These are phyloP conservation scores for Kurtzmaniella quercitrusa DNA, from an alignment of 1,139 yeast genomes.

Conservation along the genomic window DNA sequence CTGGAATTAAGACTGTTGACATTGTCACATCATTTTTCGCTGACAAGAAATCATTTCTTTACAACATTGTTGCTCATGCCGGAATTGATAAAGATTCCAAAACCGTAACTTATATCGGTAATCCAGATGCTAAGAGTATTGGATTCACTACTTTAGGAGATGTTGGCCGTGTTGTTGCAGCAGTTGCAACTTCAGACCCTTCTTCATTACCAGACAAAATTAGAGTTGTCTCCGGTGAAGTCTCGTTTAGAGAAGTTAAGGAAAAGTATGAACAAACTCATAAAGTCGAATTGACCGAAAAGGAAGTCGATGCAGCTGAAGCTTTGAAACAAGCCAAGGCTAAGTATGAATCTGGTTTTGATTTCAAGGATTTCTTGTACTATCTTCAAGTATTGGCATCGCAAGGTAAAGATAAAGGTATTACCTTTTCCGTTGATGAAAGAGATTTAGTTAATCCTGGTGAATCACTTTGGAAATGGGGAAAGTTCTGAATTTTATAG, in stretches of 20 bases:
- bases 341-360: constrained; percentile 27
- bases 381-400: constrained; percentile 30
- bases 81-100: constrained; percentile 36
- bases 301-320: constrained; percentile 23
- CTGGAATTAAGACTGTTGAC: constrained; percentile 52
- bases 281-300: constrained; percentile 30
- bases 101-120: constrained; percentile 40
- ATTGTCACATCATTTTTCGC: constrained; percentile 44
- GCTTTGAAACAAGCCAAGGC: constrained; percentile 26
- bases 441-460: constrained; percentile 55
- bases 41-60: constrained; percentile 33
- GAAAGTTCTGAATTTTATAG: constrained; percentile 14
- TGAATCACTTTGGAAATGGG: constrained; percentile 53
- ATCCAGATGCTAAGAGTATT: constrained; percentile 26
- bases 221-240: constrained; percentile 38
- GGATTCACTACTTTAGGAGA: constrained; percentile 38
- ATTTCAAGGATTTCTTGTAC: constrained; percentile 21
- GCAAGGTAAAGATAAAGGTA: constrained; percentile 39
- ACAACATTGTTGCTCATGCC: constrained; percentile 29
- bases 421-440: constrained; percentile 29
- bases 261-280: constrained; percentile 38
- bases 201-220: constrained; percentile 43
- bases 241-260: constrained; percentile 36
- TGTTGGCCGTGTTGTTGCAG: constrained; percentile 45
- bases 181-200: constrained; percentile 29